Conservation (phyloP, 225 moss, liverwort and hornwort species). For the Sphagnum contortum region DNA sequence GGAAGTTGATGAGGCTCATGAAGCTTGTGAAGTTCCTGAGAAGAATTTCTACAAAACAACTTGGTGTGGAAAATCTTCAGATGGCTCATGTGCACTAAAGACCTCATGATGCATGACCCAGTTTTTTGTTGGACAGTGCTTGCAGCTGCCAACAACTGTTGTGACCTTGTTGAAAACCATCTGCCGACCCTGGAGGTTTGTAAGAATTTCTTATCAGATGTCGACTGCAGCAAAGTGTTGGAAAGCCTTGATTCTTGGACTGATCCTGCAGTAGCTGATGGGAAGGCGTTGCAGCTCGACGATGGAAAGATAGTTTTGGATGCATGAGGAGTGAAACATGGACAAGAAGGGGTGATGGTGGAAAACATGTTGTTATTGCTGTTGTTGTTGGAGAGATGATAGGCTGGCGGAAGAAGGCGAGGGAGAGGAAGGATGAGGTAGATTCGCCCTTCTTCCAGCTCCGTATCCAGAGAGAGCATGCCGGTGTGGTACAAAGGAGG, state of each 20-base stretch:
- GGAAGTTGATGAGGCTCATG: neutral
- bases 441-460: conserved; percentile 60
- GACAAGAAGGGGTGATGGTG: conserved; percentile 31
- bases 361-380: conserved; percentile 13
- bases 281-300: conserved; percentile 3
- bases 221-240: conserved; percentile 9
- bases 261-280: conserved; percentile 2
- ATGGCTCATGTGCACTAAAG: conserved; percentile 9
- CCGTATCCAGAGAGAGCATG: conserved; percentile 64
- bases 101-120: conserved; percentile 10
- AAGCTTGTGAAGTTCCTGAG: conserved; percentile 18
- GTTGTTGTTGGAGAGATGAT: too few species aligned
- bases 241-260: neutral
- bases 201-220: neutral
- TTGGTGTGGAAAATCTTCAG: conserved; percentile 10
- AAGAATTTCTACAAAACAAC: conserved; percentile 6
- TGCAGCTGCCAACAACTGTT: conserved; percentile 15
- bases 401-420: conserved; percentile 41
- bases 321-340: conserved; percentile 31
- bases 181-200: conserved; percentile 5
- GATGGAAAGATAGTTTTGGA: conserved; percentile 1
- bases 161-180: conserved; percentile 15
- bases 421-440: conserved; percentile 85
- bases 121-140: conserved; percentile 3
- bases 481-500: conserved; percentile 52